These are phyloP conservation scores for Stagonosporopsis chrysanthemi DNA, from an alignment of 2,329 filamentous ascomycete genomes.

Conservation along the genomic window DNA sequence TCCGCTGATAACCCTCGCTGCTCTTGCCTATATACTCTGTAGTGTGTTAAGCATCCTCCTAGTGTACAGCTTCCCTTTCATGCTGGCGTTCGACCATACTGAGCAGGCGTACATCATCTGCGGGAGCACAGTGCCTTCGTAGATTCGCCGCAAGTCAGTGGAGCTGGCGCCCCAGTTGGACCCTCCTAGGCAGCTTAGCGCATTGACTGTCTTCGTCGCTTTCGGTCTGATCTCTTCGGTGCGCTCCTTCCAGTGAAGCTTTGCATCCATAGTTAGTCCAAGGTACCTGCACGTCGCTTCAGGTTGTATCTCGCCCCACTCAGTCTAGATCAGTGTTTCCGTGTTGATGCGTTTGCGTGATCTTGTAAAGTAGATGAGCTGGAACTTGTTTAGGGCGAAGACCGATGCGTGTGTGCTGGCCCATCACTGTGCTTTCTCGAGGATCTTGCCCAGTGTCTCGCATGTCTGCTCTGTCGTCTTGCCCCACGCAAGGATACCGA, in stretches of 20 bases:
- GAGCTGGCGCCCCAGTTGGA: slow-evolving; percentile 29
- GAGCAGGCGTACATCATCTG: slow-evolving; percentile 43
- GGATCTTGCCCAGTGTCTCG: slow-evolving; percentile 1
- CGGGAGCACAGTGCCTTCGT: slow-evolving; percentile 37
- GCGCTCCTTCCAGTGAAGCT: neutral
- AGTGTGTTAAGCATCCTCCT: slow-evolving; percentile 23
- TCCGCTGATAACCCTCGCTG: slow-evolving; percentile 27
- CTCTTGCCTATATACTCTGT: slow-evolving; percentile 30
- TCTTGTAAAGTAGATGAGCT: slow-evolving; percentile 23
- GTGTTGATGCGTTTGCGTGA: slow-evolving; percentile 21
- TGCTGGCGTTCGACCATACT: slow-evolving; percentile 30
- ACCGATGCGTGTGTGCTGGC: slow-evolving; percentile 33
- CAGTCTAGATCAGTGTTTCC: slow-evolving; percentile 18
- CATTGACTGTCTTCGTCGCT: neutral
- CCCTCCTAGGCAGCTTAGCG: slow-evolving; percentile 20
- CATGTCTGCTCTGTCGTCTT: slow-evolving; percentile 3
- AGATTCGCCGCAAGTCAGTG: slow-evolving; percentile 31
- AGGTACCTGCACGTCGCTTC: slow-evolving; percentile 12
- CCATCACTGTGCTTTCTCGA: slow-evolving; percentile 29
- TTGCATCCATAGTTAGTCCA: slow-evolving; percentile 1
- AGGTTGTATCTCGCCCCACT: slow-evolving; percentile 27
- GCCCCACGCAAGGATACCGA: neutral
- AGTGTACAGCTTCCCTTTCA: slow-evolving; percentile 23
- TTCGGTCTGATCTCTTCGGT: neutral
- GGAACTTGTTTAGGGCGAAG: slow-evolving; percentile 41